These are phyloP conservation scores for Wickerhamiella sorbophila DNA, from an alignment of 805 yeast species.

Conservation along the genomic window DNA sequence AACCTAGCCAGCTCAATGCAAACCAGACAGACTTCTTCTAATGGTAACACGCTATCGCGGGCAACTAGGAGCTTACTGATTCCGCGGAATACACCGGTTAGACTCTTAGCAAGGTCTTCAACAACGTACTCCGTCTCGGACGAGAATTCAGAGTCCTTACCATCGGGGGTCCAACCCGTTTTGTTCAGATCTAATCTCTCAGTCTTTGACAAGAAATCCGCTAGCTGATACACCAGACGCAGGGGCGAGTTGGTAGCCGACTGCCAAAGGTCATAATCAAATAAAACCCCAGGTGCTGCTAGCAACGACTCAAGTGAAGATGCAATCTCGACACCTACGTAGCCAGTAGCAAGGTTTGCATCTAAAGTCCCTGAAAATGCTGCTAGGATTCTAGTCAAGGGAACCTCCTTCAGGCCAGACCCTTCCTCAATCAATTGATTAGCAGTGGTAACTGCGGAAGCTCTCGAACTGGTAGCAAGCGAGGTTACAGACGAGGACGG, in stretches of 20 bases:
- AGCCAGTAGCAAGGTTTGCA: not conserved
- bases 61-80: slow-evolving; percentile 23
- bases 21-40: slow-evolving; percentile 24
- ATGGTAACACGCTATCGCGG: slow-evolving; percentile 15
- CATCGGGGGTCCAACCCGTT: not conserved
- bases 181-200: not conserved
- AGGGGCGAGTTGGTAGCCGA: slow-evolving; percentile 12
- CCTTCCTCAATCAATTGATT: not conserved
- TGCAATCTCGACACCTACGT: slow-evolving; percentile 4
- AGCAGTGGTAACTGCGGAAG: not conserved
- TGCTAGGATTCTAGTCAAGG: slow-evolving; percentile 2
- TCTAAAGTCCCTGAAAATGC: slow-evolving; percentile 6
- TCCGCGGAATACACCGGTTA: not conserved
- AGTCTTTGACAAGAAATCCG: not conserved
- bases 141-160: not conserved
- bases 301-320: not conserved
- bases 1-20: slow-evolving; percentile 19
- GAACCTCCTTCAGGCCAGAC: not conserved
- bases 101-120: not conserved
- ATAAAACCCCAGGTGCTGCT: not conserved
- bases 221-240: slow-evolving; percentile 11
- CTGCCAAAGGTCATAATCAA: slow-evolving; percentile 8
- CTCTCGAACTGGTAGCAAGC: not conserved
- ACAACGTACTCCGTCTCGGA: not conserved
- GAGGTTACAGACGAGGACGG: not conserved